Evolutionary conservation across 495 filamentous ascomycete species (phyloP).

Genomic region (Neurospora terricola): DNA sequence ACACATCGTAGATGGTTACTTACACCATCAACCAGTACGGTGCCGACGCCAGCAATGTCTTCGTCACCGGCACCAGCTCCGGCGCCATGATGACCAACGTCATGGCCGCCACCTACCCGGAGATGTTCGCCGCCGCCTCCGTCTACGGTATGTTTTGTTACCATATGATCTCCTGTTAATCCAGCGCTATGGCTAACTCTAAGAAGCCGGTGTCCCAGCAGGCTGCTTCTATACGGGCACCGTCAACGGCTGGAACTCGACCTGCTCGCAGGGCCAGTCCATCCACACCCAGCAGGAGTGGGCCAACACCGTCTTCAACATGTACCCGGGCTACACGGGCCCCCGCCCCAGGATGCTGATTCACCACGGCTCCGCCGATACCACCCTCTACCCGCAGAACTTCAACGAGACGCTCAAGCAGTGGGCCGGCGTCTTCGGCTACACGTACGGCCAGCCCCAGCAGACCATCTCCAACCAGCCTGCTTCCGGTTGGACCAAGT

Average conservation of each 20-base stretch:
- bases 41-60: conserved; percentile 39
- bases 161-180: too few species aligned
- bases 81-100: conserved; percentile 46
- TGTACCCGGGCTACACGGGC: conserved; percentile 42
- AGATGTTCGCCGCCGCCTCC: conserved; percentile 44
- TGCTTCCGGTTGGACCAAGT: conserved; percentile 28
- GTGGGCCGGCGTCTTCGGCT: conserved; percentile 39
- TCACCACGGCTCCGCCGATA: conserved; percentile 40
- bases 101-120: conserved; percentile 47
- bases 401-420: conserved; percentile 43
- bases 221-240: conserved; percentile 41
- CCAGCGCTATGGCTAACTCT: too few species aligned
- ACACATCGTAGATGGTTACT: conserved; percentile 38
- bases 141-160: too few species aligned
- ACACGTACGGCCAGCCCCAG: conserved; percentile 22
- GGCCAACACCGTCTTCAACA: conserved; percentile 32
- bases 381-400: conserved; percentile 38
- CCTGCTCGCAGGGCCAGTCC: conserved; percentile 33
- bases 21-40: conserved; percentile 39
- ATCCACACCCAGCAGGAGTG: conserved; percentile 31
- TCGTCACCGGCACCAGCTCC: conserved; percentile 42
- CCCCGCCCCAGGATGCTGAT: conserved; percentile 47
- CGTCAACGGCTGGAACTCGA: conserved; percentile 35
- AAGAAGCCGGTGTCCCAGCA: too few species aligned
- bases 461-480: conserved; percentile 22